Base-by-base conservation (phyloP, 1,284 basidiomycete species). In the Pseudozyma sp. region DNA sequence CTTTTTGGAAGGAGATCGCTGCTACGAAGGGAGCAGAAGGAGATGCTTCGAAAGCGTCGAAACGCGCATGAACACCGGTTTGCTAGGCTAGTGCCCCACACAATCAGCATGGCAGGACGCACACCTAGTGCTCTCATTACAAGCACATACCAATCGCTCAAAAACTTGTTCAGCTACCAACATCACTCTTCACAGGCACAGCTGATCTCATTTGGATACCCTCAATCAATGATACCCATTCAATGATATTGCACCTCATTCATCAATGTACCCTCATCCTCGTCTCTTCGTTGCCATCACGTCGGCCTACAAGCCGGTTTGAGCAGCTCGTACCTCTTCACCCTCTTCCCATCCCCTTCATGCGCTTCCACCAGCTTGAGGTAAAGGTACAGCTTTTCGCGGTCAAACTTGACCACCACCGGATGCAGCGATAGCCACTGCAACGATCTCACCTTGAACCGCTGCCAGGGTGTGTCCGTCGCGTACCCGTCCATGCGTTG, bases 351-450 rank as follows among this genome's bases (percentile, higher is more conserved):
- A 2, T 13, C 42, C n/a, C 31, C 43, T n/a, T 31, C 49, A 16
- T 45, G 29, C 10, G 33, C 47, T 7, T 58, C 44, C 17, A 65
- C 59, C 7, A 78, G 51, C 42, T 65, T 53, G 13, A 78, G 50
- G 42, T 76, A 78, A 7, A 78, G 55, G 40, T 68, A 78, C 34
- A 78, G 47, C 49, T 68, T 62, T 40, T 76, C 49, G 44, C 70
- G 35, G 35, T 60, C 52, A 10, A 71, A 57, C 45, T 75, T 65
- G 34, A 71, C 51, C 49, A 57, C 61, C 31, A 70, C 59, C 4
- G 76, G 76, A 19, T 67, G 61, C 48, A 78, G 46, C 35, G 61
- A 62, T 40, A 78, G 50, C 73, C 73, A 76, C 52, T 73, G 64
- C 35, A 78, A 46, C 31, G 52, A 16, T 3, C 63, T 29, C 35